Conservation (phyloP, 78 protist species). For the Chrysochromulina tobinii region DNA sequence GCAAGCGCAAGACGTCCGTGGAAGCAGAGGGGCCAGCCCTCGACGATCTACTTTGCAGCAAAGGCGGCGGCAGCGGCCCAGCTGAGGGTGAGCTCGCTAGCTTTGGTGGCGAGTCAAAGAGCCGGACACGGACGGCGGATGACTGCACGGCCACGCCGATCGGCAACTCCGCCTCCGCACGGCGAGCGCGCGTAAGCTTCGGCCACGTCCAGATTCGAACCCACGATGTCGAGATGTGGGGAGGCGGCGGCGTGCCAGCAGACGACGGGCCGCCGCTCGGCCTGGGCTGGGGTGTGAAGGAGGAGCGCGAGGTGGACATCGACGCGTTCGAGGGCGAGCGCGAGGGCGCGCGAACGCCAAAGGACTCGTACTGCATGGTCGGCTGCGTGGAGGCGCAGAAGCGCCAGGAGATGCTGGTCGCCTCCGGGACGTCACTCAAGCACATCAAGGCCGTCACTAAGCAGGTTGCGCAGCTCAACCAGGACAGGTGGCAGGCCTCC, state of each 20-base stretch:
- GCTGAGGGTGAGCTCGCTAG: too few species aligned
- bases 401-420: background rate
- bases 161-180: too few species aligned
- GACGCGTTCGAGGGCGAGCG: background rate
- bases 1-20: too few species aligned
- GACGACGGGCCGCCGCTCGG: conserved; percentile 14
- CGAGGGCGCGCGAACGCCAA: background rate
- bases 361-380: background rate
- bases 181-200: background rate
- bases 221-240: background rate
- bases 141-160: too few species aligned
- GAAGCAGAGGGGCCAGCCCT: too few species aligned
- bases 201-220: background rate
- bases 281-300: background rate
- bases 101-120: too few species aligned
- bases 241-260: background rate
- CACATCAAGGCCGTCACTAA: background rate
- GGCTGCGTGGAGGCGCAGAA: background rate
- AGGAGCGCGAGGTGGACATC: background rate
- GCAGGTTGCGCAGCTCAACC: background rate
- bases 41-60: too few species aligned
- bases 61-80: too few species aligned
- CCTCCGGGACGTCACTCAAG: background rate
- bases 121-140: too few species aligned
- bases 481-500: background rate